phyloP scores from a whole-genome alignment of 345 rosid species.

The Turritis glabra region DNA sequence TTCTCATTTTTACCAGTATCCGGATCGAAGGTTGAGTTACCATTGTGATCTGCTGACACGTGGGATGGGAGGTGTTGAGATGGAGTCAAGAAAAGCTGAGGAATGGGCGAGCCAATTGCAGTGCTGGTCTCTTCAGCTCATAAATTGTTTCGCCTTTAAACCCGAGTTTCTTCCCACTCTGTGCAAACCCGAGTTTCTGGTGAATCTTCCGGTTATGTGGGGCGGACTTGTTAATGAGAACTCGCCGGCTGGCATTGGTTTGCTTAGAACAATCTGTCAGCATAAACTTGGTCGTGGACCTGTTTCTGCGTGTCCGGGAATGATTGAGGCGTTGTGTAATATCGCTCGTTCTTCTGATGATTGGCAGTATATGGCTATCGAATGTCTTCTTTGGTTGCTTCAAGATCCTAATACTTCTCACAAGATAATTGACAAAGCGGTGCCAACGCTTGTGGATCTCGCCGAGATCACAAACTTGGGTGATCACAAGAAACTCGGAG shows the following conservation, averaged over 20 bases:
- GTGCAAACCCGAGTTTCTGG: constrained; percentile 90
- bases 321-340: constrained; percentile 83
- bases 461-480: constrained; percentile 80
- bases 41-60: constrained; percentile 98
- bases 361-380: constrained; percentile 99
- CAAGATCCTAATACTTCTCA: constrained; percentile 88
- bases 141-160: constrained; percentile 99
- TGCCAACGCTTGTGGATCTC: constrained; percentile 83
- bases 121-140: constrained; percentile 99
- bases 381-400: constrained; percentile 96
- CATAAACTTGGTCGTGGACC: constrained; percentile 95
- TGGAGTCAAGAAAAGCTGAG: constrained; percentile 98
- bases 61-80: constrained; percentile 99
- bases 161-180: constrained; percentile 92
- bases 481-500: constrained; percentile 94
- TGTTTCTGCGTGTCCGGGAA: constrained; percentile 80
- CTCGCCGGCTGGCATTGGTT: constrained; percentile 98
- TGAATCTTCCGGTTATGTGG: constrained; percentile 95
- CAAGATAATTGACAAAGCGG: constrained; percentile 80
- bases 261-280: constrained; percentile 91
- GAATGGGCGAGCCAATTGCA: constrained; percentile 99
- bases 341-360: constrained; percentile 98
- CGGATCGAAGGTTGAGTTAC: constrained; percentile 79
- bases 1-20: constrained; percentile 88
- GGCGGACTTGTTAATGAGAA: constrained; percentile 99